phyloP scores from a whole-genome alignment of 1,284 basidiomycete genomes.

The Porodaedalea pini region DNA sequence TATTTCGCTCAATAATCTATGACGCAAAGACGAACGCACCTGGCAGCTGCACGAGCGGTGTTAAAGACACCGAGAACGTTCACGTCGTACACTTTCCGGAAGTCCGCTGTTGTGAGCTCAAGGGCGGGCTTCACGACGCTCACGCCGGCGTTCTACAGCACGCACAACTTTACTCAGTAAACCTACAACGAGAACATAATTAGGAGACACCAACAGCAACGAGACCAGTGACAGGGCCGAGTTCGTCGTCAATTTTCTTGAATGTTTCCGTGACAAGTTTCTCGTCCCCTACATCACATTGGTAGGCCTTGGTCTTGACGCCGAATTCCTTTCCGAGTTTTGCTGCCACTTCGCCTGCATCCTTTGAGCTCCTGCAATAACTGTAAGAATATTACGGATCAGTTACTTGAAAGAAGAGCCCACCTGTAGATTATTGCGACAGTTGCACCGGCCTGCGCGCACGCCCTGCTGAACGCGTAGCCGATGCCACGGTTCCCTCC shows the following conservation, averaged over 20 bases:
- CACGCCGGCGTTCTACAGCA: constrained; percentile 40
- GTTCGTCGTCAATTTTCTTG: constrained; percentile 36
- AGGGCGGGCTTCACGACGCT: constrained; percentile 48
- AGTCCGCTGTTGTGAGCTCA: constrained; percentile 43
- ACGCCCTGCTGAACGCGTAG: constrained; percentile 39
- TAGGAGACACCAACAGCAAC: constrained; percentile 34
- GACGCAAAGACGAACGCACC: constrained; percentile 25
- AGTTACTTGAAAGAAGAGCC: too few relatives aligned
- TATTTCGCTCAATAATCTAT: not conserved
- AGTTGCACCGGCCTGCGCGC: constrained; percentile 38
- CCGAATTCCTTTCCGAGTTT: constrained; percentile 34
- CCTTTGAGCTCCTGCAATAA: constrained; percentile 29
- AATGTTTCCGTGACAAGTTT: constrained; percentile 36
- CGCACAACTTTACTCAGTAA: not conserved
- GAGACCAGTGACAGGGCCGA: constrained; percentile 38
- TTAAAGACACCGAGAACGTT: constrained; percentile 45
- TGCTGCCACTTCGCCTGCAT: constrained; percentile 39
- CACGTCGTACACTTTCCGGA: constrained; percentile 35
- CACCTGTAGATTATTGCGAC: constrained; percentile 46
- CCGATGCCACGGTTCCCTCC: constrained; percentile 48
- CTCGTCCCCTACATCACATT: constrained; percentile 40
- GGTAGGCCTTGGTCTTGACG: constrained; percentile 37
- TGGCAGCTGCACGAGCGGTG: constrained; percentile 39
- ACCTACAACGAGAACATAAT: not conserved
- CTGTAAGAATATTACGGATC: not conserved